Evolutionary conservation across 208 protist species (phyloP), one percentile per base, ranked within the genome.

Genomic region (Porcisia hertigi): DNA sequence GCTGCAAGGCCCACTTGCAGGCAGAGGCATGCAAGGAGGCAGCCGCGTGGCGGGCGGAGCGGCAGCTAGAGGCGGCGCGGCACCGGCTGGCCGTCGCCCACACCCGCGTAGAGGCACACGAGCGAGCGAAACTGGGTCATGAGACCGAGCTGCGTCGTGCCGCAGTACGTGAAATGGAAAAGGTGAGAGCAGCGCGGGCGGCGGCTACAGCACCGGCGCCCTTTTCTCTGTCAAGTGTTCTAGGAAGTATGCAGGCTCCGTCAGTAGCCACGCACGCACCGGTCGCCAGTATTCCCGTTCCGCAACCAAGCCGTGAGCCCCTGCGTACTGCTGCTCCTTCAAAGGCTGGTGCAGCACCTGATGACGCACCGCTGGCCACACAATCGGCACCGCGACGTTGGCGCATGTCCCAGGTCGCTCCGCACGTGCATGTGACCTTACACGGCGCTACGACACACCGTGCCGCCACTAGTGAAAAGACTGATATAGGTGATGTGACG

Each of bases 41-140:
- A 1, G 41, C 55, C 63, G 91, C 91, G 54, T 95, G 91, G 91
- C 70, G 47, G 20, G 85, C 86, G 9, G 89, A 95, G 67, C 80
- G 80, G 47, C 34, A 75, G 11, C 62, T 95, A 30, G 88, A 89
- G 63, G 62, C 58, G 8, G 87, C 86, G 12, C 79, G 91, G 0
- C 82, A 85, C 71, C 83, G 83, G 0, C 73, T 95, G 20, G 91
- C 88, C 30, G 41, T 76, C n/a, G 91, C 76, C 30, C 78, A 73
- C 54, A 76, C 73, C 59, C 30, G 64, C 1, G 69, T 82, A 25
- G 81, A 88, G 36, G 62, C n/a, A 16, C 76, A 80, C n/a, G 57
- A 81, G 18, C 55, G 70, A 11, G 36, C 74, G 16, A 67, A 69
- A 23, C 79, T 59, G 4, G 45, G 45, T 12, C 16, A 55, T 2